phyloP scores from a whole-genome alignment of 192 early-diverging fungal genomes.

The Coemansia sp. region DNA sequence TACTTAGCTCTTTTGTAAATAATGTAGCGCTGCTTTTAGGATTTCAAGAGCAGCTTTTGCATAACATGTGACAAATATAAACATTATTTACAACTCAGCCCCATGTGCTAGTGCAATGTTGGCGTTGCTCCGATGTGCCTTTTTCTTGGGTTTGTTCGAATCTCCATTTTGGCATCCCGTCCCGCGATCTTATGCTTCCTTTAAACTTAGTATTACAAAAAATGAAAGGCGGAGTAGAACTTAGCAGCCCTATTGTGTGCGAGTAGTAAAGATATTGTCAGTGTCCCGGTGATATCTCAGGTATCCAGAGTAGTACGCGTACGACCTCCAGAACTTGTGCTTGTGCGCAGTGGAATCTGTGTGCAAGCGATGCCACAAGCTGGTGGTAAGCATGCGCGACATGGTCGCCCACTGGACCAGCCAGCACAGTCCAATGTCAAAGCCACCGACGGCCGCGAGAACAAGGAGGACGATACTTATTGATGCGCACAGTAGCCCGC shows the following conservation, averaged over 20 bases:
- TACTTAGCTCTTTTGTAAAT: too few species aligned
- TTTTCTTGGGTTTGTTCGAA: too few species aligned
- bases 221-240: not conserved
- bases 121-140: too few species aligned
- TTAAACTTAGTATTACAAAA: not conserved
- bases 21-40: too few species aligned
- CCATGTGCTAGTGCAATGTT: too few species aligned
- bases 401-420: conserved; percentile 26
- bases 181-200: not conserved
- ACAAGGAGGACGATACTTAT: not conserved
- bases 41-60: too few species aligned
- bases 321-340: conserved; percentile 22
- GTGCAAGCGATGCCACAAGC: conserved; percentile 17
- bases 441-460: conserved; percentile 2
- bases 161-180: too few species aligned
- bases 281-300: not conserved
- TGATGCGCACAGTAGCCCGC: not conserved
- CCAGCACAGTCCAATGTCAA: conserved; percentile 14
- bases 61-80: too few species aligned
- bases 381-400: conserved; percentile 18
- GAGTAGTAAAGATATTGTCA: not conserved
- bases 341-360: conserved; percentile 13
- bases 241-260: not conserved
- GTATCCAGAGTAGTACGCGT: not conserved
- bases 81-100: too few species aligned